These are phyloP conservation scores for Entomortierella lignicola DNA, from an alignment of 192 early-diverging fungal species.

Conservation along the genomic window DNA sequence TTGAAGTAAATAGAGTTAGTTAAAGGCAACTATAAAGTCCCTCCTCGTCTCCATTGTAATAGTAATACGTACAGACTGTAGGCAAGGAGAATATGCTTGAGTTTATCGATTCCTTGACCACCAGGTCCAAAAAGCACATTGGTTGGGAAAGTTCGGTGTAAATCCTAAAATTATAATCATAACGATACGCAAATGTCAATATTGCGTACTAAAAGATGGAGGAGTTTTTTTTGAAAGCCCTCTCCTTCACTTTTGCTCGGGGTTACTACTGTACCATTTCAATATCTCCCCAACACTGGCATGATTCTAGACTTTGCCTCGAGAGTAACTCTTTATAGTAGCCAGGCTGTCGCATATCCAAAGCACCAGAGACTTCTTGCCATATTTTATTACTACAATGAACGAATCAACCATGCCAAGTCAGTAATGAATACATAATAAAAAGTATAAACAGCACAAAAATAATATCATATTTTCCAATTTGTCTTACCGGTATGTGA, in stretches of 20 bases:
- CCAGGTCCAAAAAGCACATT: constrained; percentile 51
- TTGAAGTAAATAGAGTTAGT: neutral
- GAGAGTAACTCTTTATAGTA: constrained; percentile 43
- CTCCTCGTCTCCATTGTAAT: too few species aligned
- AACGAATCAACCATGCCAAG: neutral
- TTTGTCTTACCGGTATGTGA: constrained; percentile 38
- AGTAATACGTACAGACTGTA: constrained; percentile 48
- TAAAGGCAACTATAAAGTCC: too few species aligned
- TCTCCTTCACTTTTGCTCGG: too few species aligned
- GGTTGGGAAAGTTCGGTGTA: constrained; percentile 51
- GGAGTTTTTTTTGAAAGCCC: neutral
- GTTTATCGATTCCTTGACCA: constrained; percentile 47
- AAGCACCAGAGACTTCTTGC: constrained; percentile 46
- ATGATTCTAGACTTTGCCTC: constrained; percentile 17
- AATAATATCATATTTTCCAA: too few species aligned
- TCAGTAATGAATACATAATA: neutral
- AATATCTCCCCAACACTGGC: constrained; percentile 48
- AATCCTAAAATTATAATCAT: constrained; percentile 20
- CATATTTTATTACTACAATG: constrained; percentile 46
- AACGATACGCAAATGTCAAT: too few species aligned
- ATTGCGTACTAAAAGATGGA: too few species aligned
- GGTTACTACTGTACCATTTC: constrained; percentile 23
- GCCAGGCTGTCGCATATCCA: constrained; percentile 40
- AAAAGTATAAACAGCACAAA: neutral
- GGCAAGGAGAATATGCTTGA: constrained; percentile 48